These are phyloP conservation scores for Tulasnella calospora DNA, from an alignment of 768 basidiomycete species.

Conservation along the genomic window DNA sequence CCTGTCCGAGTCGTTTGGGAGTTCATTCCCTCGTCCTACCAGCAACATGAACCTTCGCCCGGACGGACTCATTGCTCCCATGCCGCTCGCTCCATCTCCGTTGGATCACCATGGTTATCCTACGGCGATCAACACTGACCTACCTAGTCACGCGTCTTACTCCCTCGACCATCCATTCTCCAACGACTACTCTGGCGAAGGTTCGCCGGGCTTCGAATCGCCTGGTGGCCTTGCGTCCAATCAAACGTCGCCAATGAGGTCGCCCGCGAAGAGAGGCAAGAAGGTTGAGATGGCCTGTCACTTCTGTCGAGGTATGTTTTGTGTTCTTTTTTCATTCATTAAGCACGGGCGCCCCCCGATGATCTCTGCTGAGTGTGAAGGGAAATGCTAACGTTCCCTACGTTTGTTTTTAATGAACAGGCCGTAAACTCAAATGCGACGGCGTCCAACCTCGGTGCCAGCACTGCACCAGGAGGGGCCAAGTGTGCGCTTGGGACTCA, in stretches of 20 bases:
- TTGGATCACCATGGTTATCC: neutral
- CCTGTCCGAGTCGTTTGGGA: neutral
- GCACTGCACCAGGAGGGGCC: constrained; percentile 70
- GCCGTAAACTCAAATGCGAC: constrained; percentile 85
- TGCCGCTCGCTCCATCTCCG: neutral
- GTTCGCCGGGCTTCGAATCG: neutral
- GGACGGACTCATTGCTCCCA: neutral
- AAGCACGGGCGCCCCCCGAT: neutral
- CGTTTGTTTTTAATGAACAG: constrained; percentile 38
- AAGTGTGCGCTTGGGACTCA: constrained; percentile 58
- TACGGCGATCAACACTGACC: neutral
- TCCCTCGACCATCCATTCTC: neutral
- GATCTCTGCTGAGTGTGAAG: neutral
- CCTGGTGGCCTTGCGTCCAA: neutral
- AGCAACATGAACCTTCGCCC: neutral
- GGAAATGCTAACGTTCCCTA: neutral
- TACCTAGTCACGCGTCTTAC: neutral
- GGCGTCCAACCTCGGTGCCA: constrained; percentile 80
- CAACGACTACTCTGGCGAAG: neutral
- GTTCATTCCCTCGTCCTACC: neutral
- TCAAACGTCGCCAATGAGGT: neutral
- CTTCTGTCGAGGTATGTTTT: constrained; percentile 71
- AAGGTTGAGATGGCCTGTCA: constrained; percentile 59
- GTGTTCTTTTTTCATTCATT: neutral
- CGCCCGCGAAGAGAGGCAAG: constrained; percentile 2